Evolutionary conservation across 345 rosid genomes (phyloP).

Genomic region (Ceriops zippeliana): DNA sequence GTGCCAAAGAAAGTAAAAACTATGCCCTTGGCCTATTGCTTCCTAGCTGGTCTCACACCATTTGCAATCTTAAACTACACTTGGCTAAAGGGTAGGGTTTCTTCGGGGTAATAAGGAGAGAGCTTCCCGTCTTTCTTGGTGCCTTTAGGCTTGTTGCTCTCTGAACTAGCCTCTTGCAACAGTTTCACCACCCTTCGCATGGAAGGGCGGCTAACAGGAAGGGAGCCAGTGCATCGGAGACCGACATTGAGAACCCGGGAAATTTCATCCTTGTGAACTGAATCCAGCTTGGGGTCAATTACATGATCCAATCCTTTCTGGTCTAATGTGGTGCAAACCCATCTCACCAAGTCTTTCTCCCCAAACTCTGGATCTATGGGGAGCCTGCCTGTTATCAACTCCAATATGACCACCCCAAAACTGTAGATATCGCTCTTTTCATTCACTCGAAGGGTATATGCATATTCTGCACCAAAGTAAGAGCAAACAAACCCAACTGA

Average conservation of each 20-base stretch:
- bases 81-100: slow-evolving; percentile 26
- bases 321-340: slow-evolving; percentile 59
- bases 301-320: slow-evolving; percentile 47
- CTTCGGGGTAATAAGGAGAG: slow-evolving; percentile 67
- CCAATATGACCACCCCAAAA: slow-evolving; percentile 82
- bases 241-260: slow-evolving; percentile 61
- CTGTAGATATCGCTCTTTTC: slow-evolving; percentile 96
- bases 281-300: slow-evolving; percentile 60
- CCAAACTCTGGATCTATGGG: slow-evolving; percentile 73
- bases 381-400: slow-evolving; percentile 66
- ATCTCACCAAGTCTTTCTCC: slow-evolving; percentile 72
- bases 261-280: slow-evolving; percentile 48
- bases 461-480: slow-evolving; percentile 56
- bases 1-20: no score
- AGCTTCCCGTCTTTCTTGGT: slow-evolving; percentile 49
- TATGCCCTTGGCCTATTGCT: no score
- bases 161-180: slow-evolving; percentile 55
- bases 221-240: slow-evolving; percentile 66
- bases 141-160: slow-evolving; percentile 27
- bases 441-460: slow-evolving; percentile 77
- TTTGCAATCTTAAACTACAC: neutral
- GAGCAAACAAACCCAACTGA: neutral
- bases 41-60: no score
- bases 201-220: slow-evolving; percentile 79
- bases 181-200: slow-evolving; percentile 88